phyloP scores from a whole-genome alignment of 768 basidiomycete genomes.

The Calocera viscosa region DNA sequence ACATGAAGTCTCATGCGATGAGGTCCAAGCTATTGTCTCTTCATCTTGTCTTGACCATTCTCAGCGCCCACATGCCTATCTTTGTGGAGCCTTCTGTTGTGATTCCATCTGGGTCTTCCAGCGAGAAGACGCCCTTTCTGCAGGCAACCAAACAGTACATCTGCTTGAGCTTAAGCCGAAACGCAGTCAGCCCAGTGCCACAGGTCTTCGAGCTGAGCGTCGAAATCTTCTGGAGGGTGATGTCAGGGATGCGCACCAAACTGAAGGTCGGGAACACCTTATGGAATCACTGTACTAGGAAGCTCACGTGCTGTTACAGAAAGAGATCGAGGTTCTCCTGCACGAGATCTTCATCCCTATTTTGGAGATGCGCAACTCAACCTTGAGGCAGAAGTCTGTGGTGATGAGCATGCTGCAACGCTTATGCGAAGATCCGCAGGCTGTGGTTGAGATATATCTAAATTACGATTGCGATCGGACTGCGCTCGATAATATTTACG shows the following conservation, averaged over 20 bases:
- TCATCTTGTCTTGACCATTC: conserved; percentile 81
- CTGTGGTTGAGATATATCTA: conserved; percentile 93
- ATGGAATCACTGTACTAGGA: neutral
- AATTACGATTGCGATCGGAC: conserved; percentile 98
- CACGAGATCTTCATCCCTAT: conserved; percentile 99
- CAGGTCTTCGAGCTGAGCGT: conserved; percentile 97
- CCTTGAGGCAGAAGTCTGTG: conserved; percentile 85
- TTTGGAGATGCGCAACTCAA: conserved; percentile 93
- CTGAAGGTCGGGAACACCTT: conserved; percentile 57
- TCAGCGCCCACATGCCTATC: conserved; percentile 81
- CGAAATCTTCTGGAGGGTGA: conserved; percentile 94
- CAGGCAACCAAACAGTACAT: conserved; percentile 95
- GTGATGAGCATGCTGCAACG: conserved; percentile 79
- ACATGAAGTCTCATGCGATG: conserved; percentile 92
- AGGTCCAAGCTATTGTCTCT: conserved; percentile 89
- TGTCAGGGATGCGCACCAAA: conserved; percentile 88
- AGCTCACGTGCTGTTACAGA: conserved; percentile 37
- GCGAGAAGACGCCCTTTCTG: conserved; percentile 78
- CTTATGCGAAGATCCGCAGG: conserved; percentile 91
- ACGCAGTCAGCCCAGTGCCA: conserved; percentile 86
- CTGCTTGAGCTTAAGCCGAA: conserved; percentile 81
- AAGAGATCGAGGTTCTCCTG: conserved; percentile 97
- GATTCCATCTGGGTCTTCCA: conserved; percentile 79
- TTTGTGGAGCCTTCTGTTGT: conserved; percentile 81
- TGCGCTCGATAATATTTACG: conserved; percentile 92